Evolutionary conservation across 352 stramenopile species (phyloP), one percentile per base, ranked within the genome.

Genomic region (Globisporangium lucens): DNA sequence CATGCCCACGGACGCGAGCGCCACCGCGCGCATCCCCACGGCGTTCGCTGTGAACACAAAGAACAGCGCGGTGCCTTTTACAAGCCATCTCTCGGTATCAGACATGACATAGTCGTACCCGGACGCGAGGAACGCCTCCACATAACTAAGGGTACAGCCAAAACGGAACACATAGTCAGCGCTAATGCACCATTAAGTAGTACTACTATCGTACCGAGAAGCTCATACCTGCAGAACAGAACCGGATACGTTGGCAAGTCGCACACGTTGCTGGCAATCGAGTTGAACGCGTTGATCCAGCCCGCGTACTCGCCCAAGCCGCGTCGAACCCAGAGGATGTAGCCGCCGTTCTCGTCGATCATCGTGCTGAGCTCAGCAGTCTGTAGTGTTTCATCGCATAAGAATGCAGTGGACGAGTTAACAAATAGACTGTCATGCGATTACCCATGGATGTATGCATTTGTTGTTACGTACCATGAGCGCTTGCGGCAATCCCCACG

Each of bases 261-360:
- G 66, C 83, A 95, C 24, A 94, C 75, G 66, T 95, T 95, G 75
- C 83, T 93, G 51, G 83, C 83, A 36, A 95, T 89, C 47, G 78
- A 90, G 68, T 95, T 95, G 68, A 92, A 92, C 43, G 85, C 85
- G 70, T 95, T 95, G 55, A 95, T 65, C 84, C 87, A 95, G 43
- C 87, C 87, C 13, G 85, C 85, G 55, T 89, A 95, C 60, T 91
- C 72, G n/a, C 87, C 87, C 15, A 95, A 66, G 9, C 85, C 85
- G 12, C 85, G 83, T 13, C 83, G 85, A n/a, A 95, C 87, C 85
- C 87, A 95, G 35, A 92, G 69, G 55, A 95, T 94, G 72, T 95
- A 95, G 15, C 87, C 87, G 15, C 85, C 87, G 53, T 95, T 95
- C 66, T 93, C 82, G 60, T 91, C 82, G 43, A 93, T 94, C 83